Evolutionary conservation across 139 green algal genomes (phyloP).

Genomic region (Coccomyxa sp.): DNA sequence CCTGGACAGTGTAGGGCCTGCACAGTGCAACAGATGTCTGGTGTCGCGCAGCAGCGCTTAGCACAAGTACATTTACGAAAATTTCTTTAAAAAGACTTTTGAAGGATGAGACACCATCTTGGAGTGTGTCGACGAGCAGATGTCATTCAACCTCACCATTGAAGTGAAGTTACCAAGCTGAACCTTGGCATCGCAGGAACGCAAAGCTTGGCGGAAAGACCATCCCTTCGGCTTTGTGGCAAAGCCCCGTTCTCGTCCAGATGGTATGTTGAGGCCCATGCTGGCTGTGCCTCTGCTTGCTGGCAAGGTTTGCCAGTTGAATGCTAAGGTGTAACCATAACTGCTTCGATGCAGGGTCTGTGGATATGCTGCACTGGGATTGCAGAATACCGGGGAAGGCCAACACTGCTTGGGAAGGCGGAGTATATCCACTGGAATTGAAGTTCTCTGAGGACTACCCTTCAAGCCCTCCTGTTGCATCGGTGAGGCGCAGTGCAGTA

Average conservation of each 20-base stretch:
- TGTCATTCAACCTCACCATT: not conserved
- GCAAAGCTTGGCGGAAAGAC: constrained; percentile 63
- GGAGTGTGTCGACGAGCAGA: too few relatives aligned
- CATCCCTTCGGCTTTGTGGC: constrained; percentile 63
- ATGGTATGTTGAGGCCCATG: not conserved
- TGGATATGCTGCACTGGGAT: not conserved
- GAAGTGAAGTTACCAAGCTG: not conserved
- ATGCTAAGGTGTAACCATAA: not conserved
- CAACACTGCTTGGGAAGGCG: not conserved
- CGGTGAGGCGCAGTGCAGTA: too few relatives aligned
- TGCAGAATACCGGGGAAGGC: not conserved
- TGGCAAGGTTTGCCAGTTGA: not conserved
- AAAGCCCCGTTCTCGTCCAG: constrained; percentile 13
- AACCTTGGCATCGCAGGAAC: constrained; percentile 20
- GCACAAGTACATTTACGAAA: not conserved
- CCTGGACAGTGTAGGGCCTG: not conserved
- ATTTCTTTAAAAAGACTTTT: not conserved
- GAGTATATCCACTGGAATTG: not conserved
- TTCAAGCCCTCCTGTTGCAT: not conserved
- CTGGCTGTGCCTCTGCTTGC: not conserved
- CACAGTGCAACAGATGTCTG: not conserved
- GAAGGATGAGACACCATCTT: not conserved
- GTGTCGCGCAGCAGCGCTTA: not conserved
- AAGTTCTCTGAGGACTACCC: not conserved
- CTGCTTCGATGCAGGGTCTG: not conserved